Evolutionary conservation across 2,329 filamentous ascomycete species (phyloP), one percentile per base, ranked within the genome.

Genomic region (Albophoma yamanashiensis): DNA sequence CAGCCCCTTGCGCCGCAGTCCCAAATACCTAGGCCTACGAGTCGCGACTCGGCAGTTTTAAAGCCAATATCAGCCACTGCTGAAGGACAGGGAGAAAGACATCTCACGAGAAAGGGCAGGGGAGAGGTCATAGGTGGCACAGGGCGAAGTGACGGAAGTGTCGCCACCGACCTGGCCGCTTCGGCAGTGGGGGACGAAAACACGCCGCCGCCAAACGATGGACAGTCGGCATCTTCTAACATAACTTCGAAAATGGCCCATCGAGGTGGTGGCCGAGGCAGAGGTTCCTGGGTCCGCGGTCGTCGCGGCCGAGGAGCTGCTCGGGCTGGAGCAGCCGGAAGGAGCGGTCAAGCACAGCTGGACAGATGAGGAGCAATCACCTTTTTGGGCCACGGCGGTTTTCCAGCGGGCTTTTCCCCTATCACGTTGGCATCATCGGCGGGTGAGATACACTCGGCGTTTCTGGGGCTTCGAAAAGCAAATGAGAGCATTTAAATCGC

Each of bases 231-330:
- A 11, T 17, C 55, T n/a, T 31, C 47, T 11, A 55, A 38, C 3
- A 25, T n/a, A 11, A 20, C 36, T n/a, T 57, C 62, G 1, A 52
- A 55, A 27, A 63, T 66, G 20, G 60, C 58, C 7, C 58, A 57
- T 53, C 67, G 70, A 40, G 66, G 65, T 12, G 63, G 64, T 15
- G 67, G 67, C 50, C 69, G 70, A 42, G 66, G 68, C 52, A 66
- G 66, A 61, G 56, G 61, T 20, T 60, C 61, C n/a, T 67, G 69
- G 63, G 60, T 62, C 42, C 68, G 69, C 38, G 67, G 68, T 31
- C 68, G 67, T 53, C 66, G 69, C n/a, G 64, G 65, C 31, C 67
- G 69, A 57, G 65, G 64, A 56, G 55, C 27, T 20, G 3, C 20
- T 17, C 31, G 31, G 15, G 34, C 17, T 9, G 58, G 39, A 40